A percentile compares a stretch with the other conserved stretches of the same genome.
These are phyloP conservation scores for Acarospora socialis DNA, from an alignment of 2,329 filamentous ascomycete genomes.

Conservation along the genomic window DNA sequence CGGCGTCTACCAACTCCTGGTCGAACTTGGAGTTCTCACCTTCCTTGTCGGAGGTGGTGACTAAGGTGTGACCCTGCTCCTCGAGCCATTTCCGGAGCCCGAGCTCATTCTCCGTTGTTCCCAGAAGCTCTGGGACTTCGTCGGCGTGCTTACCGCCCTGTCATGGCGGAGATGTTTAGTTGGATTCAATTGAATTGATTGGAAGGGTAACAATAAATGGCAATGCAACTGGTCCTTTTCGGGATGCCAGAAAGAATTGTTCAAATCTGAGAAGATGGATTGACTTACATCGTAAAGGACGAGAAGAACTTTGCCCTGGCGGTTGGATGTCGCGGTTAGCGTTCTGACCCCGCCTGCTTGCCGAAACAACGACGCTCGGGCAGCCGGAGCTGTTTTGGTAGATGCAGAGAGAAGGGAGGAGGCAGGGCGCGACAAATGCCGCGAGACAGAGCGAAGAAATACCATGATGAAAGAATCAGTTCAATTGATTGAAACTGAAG, in stretches of 20 bases:
- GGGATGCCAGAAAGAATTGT: constrained; percentile 6
- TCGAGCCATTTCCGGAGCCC: constrained; percentile 96
- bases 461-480: constrained; percentile 40
- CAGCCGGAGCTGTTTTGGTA: constrained; percentile 12
- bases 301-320: constrained; percentile 89
- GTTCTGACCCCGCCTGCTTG: constrained; percentile 39
- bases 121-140: constrained; percentile 76
- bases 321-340: constrained; percentile 50
- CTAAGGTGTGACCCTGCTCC: constrained; percentile 86
- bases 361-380: constrained; percentile 26
- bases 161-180: not conserved
- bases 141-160: constrained; percentile 70
- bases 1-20: constrained; percentile 87
- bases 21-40: constrained; percentile 86
- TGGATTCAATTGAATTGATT: not conserved
- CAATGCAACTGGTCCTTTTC: constrained; percentile 15
- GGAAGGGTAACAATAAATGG: not conserved
- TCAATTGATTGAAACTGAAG: too few relatives aligned
- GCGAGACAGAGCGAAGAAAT: constrained; percentile 49
- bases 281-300: constrained; percentile 75
- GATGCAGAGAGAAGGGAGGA: constrained; percentile 34
- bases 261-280: constrained; percentile 6
- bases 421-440: constrained; percentile 40
- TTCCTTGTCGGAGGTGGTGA: constrained; percentile 97
- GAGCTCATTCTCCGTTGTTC: constrained; percentile 96